Evolutionary conservation across 1,284 basidiomycete genomes (phyloP).

Genomic region (Neotropicomus parvogracilis): DNA sequence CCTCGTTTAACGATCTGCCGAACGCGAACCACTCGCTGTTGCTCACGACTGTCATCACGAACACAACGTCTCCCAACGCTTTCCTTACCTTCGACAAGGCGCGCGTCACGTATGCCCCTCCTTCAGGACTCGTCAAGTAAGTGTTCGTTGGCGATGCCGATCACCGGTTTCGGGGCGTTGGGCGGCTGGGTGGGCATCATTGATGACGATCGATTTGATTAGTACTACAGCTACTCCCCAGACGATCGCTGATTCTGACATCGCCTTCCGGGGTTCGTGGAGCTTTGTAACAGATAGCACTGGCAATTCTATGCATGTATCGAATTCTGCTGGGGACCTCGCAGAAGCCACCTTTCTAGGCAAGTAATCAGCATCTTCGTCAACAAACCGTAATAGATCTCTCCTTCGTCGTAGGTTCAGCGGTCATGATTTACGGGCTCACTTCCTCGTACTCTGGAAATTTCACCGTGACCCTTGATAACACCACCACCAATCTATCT

Average conservation of each 20-base stretch:
- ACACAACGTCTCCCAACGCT: slow-evolving; percentile 33
- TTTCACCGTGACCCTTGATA: slow-evolving; percentile 60
- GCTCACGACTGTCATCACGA: slow-evolving; percentile 42
- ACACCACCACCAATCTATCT: slow-evolving; percentile 40
- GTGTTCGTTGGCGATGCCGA: slow-evolving; percentile 16
- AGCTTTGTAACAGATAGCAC: slow-evolving; percentile 34
- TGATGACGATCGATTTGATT: slow-evolving; percentile 23
- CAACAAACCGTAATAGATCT: slow-evolving; percentile 6
- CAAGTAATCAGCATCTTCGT: slow-evolving; percentile 27
- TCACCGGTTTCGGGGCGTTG: slow-evolving; percentile 3
- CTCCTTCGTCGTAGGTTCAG: slow-evolving; percentile 43
- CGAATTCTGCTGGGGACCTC: slow-evolving; percentile 45
- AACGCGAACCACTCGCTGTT: slow-evolving; percentile 45
- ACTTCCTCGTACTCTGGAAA: slow-evolving; percentile 50
- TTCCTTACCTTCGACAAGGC: slow-evolving; percentile 51
- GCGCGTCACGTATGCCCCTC: slow-evolving; percentile 38
- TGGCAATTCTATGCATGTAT: slow-evolving; percentile 40
- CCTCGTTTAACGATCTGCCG: slow-evolving; percentile 39
- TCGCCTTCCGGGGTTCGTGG: slow-evolving; percentile 53
- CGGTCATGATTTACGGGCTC: slow-evolving; percentile 54
- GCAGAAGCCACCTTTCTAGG: slow-evolving; percentile 47
- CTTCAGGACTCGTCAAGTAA: slow-evolving; percentile 31
- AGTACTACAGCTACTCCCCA: slow-evolving; percentile 39
- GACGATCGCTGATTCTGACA: slow-evolving; percentile 38
- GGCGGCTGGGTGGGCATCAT: slow-evolving; percentile 11